Percentiles rank a stretch among this genome's conserved stretches.
phyloP scores from a whole-genome alignment of 2,329 filamentous ascomycete genomes.

The Calonectria hawksworthii region DNA sequence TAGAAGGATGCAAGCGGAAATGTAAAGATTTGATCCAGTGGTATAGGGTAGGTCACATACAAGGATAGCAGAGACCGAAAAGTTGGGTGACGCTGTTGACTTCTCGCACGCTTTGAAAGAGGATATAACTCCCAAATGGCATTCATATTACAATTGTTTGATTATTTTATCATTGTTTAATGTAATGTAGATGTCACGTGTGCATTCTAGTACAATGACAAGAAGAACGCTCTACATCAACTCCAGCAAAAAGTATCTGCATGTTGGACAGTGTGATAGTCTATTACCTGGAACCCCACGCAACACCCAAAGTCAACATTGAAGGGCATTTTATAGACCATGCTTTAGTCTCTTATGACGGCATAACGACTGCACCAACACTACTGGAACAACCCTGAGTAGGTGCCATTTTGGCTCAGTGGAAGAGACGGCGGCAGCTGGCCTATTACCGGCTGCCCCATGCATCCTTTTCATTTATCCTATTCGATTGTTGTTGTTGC shows the following conservation, averaged over 20 bases:
- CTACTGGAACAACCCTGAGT: background rate
- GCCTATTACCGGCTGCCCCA: background rate
- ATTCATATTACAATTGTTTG: accelerated
- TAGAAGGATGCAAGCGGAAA: background rate
- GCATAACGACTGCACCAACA: background rate
- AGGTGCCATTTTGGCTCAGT: background rate
- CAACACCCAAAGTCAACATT: background rate
- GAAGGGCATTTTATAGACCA: background rate
- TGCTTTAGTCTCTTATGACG: background rate
- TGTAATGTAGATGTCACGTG: background rate
- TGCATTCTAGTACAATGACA: background rate
- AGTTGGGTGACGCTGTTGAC: background rate
- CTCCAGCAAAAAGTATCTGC: background rate
- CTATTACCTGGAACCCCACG: background rate
- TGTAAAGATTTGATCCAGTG: no score
- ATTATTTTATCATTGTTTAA: background rate
- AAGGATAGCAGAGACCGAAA: background rate
- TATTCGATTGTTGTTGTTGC: background rate
- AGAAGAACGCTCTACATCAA: background rate
- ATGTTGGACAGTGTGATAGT: background rate
- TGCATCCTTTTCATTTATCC: background rate
- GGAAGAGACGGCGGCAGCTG: background rate
- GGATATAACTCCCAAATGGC: background rate
- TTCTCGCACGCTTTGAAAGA: background rate
- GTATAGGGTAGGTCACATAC: background rate